A percentile compares a stretch with the other conserved stretches of the same genome.
Evolutionary conservation across 75 land plant genomes (phyloP).

Genomic region (Cupressus sempervirens): DNA sequence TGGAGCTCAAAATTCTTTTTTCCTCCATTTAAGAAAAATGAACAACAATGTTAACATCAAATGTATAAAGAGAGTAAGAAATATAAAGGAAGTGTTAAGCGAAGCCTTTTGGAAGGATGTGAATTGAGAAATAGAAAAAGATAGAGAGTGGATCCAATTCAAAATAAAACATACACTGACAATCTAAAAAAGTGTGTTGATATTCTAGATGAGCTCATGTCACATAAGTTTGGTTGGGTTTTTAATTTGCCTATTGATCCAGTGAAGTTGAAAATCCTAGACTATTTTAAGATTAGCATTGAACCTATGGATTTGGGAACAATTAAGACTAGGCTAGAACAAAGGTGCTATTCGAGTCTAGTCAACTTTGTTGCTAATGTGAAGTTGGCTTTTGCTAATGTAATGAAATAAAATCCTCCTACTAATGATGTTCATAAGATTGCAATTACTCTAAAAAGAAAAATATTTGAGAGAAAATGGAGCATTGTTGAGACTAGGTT

Average conservation of each 20-base stretch:
- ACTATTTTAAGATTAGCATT: constrained; percentile 30
- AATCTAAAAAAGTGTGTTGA: constrained; percentile 32
- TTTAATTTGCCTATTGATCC: constrained; percentile 39
- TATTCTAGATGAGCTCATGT: constrained; percentile 31
- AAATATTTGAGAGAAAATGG: constrained; percentile 36
- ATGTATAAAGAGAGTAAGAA: too few species aligned
- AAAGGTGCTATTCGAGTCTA: constrained; percentile 15
- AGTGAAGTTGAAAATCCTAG: constrained; percentile 29
- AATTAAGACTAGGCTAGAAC: constrained; percentile 24
- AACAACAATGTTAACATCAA: too few species aligned
- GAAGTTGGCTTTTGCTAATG: constrained; percentile 33
- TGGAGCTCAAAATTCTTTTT: too few species aligned
- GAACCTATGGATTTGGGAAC: constrained; percentile 48
- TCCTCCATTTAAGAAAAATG: too few species aligned
- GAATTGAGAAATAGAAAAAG: constrained; percentile 15
- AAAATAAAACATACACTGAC: constrained; percentile 21
- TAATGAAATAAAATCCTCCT: constrained; percentile 43
- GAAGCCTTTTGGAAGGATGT: constrained; percentile 3
- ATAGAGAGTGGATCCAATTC: constrained; percentile 24
- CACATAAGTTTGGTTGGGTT: constrained; percentile 35
- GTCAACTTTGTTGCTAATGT: constrained; percentile 39
- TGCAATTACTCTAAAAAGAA: constrained; percentile 22
- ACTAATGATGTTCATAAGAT: constrained; percentile 40
- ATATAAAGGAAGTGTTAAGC: constrained; percentile 17
- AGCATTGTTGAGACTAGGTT: constrained; percentile 28